Evolutionary conservation across 345 rosid genomes (phyloP).

Genomic region (Eucalyptus marginata): DNA sequence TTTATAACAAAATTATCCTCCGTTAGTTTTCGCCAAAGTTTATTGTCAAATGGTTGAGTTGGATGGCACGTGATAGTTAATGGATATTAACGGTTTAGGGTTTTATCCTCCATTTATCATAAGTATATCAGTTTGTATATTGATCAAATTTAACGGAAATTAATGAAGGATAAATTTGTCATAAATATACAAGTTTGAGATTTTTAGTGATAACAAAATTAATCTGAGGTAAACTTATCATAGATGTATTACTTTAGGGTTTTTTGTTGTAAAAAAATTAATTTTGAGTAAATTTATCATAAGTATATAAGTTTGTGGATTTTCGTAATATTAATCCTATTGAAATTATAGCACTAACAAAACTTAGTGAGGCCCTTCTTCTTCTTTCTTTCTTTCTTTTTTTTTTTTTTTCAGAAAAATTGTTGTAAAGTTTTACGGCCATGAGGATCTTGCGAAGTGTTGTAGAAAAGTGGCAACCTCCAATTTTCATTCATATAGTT

Average conservation of each 20-base stretch:
- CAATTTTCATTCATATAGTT: background rate
- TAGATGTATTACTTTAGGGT: rapidly evolving
- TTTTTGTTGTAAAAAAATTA: too few relatives aligned
- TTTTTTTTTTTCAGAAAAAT: background rate
- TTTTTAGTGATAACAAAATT: too few relatives aligned
- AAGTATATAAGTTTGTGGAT: too few relatives aligned
- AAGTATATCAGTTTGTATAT: too few relatives aligned
- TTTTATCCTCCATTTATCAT: too few relatives aligned
- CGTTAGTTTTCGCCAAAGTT: rapidly evolving
- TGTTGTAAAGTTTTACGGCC: background rate
- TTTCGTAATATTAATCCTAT: background rate
- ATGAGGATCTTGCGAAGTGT: background rate
- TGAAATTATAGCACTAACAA: background rate
- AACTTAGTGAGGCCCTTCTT: background rate
- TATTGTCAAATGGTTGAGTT: too few relatives aligned
- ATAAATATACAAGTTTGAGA: rapidly evolving
- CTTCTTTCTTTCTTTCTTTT: too few relatives aligned
- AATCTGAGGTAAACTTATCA: too few relatives aligned
- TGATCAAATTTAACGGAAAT: rapidly evolving
- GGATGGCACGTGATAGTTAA: rapidly evolving
- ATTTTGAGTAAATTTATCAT: rapidly evolving
- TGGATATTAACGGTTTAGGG: rapidly evolving
- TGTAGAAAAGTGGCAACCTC: background rate
- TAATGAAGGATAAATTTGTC: too few relatives aligned
- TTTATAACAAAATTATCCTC: too few relatives aligned